Evolutionary conservation across 2,329 filamentous ascomycete genomes (phyloP).

Genomic region (Penicillium griseofulvum): DNA sequence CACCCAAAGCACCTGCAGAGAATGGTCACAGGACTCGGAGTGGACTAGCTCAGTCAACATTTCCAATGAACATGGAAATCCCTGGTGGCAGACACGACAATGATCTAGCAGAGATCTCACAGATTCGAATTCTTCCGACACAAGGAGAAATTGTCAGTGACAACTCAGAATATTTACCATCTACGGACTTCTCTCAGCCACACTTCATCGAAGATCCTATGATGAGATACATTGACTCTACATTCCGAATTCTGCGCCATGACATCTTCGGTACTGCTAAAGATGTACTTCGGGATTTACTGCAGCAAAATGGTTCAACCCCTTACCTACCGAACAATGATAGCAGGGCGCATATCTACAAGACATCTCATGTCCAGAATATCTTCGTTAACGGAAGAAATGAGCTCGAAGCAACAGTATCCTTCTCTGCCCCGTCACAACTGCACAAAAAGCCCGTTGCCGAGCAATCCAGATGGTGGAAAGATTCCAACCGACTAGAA

Average conservation of each 20-base stretch:
- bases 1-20: neutral
- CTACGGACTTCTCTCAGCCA: conserved; percentile 10
- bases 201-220: conserved; percentile 8
- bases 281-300: conserved; percentile 6
- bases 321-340: neutral
- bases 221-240: conserved; percentile 11
- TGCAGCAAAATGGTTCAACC: conserved; percentile 2
- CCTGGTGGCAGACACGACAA: conserved; percentile 14
- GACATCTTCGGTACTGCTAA: conserved; percentile 8
- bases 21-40: neutral
- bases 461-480: conserved; percentile 10
- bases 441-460: neutral
- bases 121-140: conserved; percentile 8
- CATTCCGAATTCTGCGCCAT: conserved; percentile 12
- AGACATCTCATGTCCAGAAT: neutral
- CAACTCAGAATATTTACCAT: conserved; percentile 12
- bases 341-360: conserved; percentile 6
- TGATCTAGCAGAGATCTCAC: conserved; percentile 9
- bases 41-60: neutral
- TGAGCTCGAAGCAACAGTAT: conserved; percentile 7
- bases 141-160: conserved; percentile 4
- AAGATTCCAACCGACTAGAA: conserved; percentile 10
- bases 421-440: neutral
- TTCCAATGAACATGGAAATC: conserved; percentile 9
- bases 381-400: conserved; percentile 8